Percentiles rank a stretch among this genome's conserved stretches.
phyloP scores from a whole-genome alignment of 495 filamentous ascomycete species.

The Talaromyces liani region DNA sequence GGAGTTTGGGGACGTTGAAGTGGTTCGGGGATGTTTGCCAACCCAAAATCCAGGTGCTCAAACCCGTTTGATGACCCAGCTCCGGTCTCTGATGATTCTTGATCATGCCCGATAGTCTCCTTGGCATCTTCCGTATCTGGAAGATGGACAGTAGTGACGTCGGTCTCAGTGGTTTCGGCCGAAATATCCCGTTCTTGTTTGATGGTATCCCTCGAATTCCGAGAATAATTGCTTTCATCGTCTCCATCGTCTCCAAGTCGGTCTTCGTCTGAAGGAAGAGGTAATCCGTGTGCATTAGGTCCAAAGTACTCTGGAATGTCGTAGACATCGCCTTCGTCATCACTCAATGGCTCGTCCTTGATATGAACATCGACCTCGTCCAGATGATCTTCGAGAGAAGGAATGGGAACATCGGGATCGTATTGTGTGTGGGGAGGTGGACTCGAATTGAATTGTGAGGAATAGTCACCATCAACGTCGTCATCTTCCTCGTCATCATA shows the following conservation, averaged over 20 bases:
- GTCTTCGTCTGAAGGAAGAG: slow-evolving; percentile 33
- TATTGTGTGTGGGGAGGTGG: slow-evolving; percentile 46
- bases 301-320: slow-evolving; percentile 53
- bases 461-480: slow-evolving; percentile 51
- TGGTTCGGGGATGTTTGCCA: slow-evolving; percentile 44
- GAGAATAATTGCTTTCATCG: slow-evolving; percentile 45
- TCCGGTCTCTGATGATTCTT: background rate
- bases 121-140: slow-evolving; percentile 6
- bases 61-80: background rate
- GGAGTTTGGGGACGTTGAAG: slow-evolving; percentile 58
- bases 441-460: slow-evolving; percentile 49
- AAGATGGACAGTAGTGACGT: slow-evolving; percentile 27
- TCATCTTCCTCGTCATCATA: slow-evolving; percentile 23
- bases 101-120: background rate
- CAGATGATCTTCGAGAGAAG: slow-evolving; percentile 55
- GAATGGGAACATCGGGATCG: slow-evolving; percentile 82
- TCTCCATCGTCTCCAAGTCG: slow-evolving; percentile 34
- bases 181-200: slow-evolving; percentile 9
- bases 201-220: slow-evolving; percentile 25
- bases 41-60: slow-evolving; percentile 25
- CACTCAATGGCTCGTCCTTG: slow-evolving; percentile 52
- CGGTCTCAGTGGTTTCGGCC: slow-evolving; percentile 16
- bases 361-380: slow-evolving; percentile 56
- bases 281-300: slow-evolving; percentile 38
- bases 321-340: slow-evolving; percentile 59